phyloP scores from a whole-genome alignment of 78 protist species.

The Tieghemostelium lacteum region DNA sequence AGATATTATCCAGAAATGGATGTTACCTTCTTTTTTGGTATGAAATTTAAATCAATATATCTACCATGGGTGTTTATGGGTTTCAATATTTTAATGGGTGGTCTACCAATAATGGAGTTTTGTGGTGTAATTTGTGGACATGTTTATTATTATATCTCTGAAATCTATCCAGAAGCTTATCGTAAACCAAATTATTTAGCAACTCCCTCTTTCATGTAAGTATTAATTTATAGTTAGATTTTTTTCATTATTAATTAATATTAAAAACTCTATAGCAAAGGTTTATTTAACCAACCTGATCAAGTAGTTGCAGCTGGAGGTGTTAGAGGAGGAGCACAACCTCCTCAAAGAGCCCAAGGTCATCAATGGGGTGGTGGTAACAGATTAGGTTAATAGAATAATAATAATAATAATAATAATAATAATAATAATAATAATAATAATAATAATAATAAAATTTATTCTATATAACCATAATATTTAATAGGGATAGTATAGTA shows the following conservation, averaged over 20 bases:
- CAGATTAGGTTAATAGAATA: background rate
- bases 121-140: slow-evolving; percentile 41
- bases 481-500: too few relatives aligned
- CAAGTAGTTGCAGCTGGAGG: too few relatives aligned
- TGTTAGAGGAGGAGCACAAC: background rate
- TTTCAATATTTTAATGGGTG: slow-evolving; percentile 22
- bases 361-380: background rate
- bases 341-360: background rate
- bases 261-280: too few relatives aligned
- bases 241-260: too few relatives aligned
- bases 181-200: slow-evolving; percentile 13
- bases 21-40: slow-evolving; percentile 58
- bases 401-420: too few relatives aligned
- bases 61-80: slow-evolving; percentile 77
- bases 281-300: too few relatives aligned
- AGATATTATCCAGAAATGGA: slow-evolving; percentile 50
- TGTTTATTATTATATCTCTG: slow-evolving; percentile 30
- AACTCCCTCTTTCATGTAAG: slow-evolving; percentile 52
- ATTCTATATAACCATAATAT: too few relatives aligned
- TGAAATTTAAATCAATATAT: slow-evolving; percentile 55
- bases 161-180: slow-evolving; percentile 55
- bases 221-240: background rate
- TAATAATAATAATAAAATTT: too few relatives aligned
- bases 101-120: background rate
- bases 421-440: too few relatives aligned